phyloP scores from a whole-genome alignment of 1,139 yeast genomes.

The Lodderomyces jiufengensis region DNA sequence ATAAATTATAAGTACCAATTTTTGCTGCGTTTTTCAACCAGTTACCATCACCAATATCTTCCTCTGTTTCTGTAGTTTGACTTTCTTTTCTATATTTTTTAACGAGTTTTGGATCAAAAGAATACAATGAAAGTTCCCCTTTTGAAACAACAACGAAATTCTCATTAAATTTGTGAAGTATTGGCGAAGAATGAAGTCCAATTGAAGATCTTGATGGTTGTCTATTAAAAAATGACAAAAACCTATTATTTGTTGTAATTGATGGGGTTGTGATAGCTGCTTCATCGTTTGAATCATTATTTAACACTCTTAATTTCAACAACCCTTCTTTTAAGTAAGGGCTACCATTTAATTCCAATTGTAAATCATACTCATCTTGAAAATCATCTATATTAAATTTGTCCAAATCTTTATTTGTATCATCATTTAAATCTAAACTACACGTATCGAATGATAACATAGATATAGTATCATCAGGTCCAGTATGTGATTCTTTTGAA shows the following conservation, averaged over 20 bases:
- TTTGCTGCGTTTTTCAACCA: conserved; percentile 57
- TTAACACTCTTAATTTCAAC: conserved; percentile 46
- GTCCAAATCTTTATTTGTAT: conserved; percentile 19
- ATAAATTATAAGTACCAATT: conserved; percentile 46
- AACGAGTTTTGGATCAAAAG: conserved; percentile 47
- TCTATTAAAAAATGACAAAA: conserved; percentile 21
- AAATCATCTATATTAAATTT: conserved; percentile 40
- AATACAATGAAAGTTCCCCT: conserved; percentile 53
- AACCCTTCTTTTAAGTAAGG: conserved; percentile 82
- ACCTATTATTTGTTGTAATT: conserved; percentile 17
- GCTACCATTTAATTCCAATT: conserved; percentile 63
- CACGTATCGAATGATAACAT: conserved; percentile 36
- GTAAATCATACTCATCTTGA: conserved; percentile 55
- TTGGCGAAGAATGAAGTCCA: conserved; percentile 6
- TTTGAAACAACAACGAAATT: conserved; percentile 55
- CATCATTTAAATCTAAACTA: conserved; percentile 17
- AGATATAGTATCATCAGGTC: conserved; percentile 33
- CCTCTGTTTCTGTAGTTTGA: conserved; percentile 18
- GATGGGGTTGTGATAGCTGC: conserved; percentile 20
- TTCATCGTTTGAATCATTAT: conserved; percentile 40
- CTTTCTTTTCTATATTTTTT: conserved; percentile 36
- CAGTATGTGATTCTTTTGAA: conserved; percentile 23
- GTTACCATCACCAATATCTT: conserved; percentile 57
- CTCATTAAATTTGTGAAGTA: conserved; percentile 38
- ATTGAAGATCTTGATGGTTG: conserved; percentile 10